Evolutionary conservation across 805 yeast species (phyloP), one percentile per base, ranked within the genome.

Genomic region (Metschnikowia continentalis): DNA sequence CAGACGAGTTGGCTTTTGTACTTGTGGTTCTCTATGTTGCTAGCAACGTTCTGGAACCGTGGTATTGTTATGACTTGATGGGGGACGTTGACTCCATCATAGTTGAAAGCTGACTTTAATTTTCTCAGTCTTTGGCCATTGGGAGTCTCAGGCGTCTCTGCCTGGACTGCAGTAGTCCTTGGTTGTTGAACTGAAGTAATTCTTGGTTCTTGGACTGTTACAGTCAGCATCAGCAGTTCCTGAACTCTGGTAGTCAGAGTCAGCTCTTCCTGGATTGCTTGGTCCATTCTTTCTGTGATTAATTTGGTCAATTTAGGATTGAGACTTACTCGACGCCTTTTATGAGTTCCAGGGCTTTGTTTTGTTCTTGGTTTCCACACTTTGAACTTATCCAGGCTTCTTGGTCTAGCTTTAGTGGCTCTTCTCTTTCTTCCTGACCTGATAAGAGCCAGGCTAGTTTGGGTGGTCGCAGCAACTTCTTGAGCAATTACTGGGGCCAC

Each of bases 71-170:
- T 45, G 2, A 22, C n/a, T n/a, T 6, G 33, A 19, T 15, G 35
- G 5, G 32, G 23, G 10, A 50, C 32, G 2, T 32, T 36, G 3
- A 44, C 41, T 10, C 19, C 35, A 5, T 51, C 41, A 23, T 55
- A 55, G 40, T 51, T 51, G 35, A 52, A 49, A 8, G 22, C 7
- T 6, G 20, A 13, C 35, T 46, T 46, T 13, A 22, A 32, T 6
- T 35, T 46, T 39, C 42, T 39, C 20, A 45, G 22, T 35, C 51
- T 35, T 41, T 39, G 52, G 1, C 22, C 42, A 47, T 10, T 36
- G 15, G 35, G 13, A 26, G 37, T 35, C 6, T 32, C 19, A 11
- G 46, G 32, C 3, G 8, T 32, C 3, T 6, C 8, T 3, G 15
- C 22, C 6, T 26, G 11, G 11, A 10, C 30, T 26, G 11, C 30